These are phyloP conservation scores for Alternaria longipes DNA, from an alignment of 2,329 filamentous ascomycete genomes.

Conservation along the genomic window DNA sequence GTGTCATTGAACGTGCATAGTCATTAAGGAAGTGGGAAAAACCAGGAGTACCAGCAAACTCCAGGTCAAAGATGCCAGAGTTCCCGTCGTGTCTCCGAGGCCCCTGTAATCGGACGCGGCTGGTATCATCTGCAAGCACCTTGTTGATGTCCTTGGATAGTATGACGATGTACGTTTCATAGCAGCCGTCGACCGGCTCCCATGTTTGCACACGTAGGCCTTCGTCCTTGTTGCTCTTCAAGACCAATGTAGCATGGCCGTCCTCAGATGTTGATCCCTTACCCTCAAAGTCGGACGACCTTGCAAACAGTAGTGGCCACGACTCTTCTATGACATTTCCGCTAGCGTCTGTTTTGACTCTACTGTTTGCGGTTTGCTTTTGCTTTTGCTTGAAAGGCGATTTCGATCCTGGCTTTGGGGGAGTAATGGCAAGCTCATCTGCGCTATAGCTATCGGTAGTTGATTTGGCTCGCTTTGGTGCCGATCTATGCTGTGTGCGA, in stretches of 20 bases:
- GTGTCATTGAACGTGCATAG: slow-evolving; percentile 1
- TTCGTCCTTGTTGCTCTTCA: slow-evolving; percentile 1
- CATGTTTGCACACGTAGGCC: slow-evolving; percentile 11
- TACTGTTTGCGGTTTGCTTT: slow-evolving; percentile 3
- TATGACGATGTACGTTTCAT: slow-evolving; percentile 13
- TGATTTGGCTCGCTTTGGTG: neutral
- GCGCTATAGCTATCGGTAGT: slow-evolving; percentile 18
- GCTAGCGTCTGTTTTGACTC: slow-evolving; percentile 2
- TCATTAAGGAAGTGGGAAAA: slow-evolving; percentile 21
- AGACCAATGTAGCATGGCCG: slow-evolving; percentile 5
- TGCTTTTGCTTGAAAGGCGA: slow-evolving; percentile 10
- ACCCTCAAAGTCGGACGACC: slow-evolving; percentile 21
- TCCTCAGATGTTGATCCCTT: neutral
- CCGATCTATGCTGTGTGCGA: slow-evolving; percentile 23
- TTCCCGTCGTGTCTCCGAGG: slow-evolving; percentile 13
- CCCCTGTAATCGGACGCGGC: slow-evolving; percentile 34
- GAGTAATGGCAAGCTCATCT: slow-evolving; percentile 32
- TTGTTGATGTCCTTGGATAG: slow-evolving; percentile 21
- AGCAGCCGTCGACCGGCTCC: slow-evolving; percentile 1
- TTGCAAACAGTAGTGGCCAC: slow-evolving; percentile 32
- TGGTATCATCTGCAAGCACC: slow-evolving; percentile 22
- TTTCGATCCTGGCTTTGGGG: neutral
- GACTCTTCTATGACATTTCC: neutral
- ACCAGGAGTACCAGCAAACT: slow-evolving; percentile 25
- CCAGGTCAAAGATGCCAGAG: slow-evolving; percentile 29